Conservation (phyloP, 352 stramenopile genomes). For the Phytopythium ostracodes region DNA sequence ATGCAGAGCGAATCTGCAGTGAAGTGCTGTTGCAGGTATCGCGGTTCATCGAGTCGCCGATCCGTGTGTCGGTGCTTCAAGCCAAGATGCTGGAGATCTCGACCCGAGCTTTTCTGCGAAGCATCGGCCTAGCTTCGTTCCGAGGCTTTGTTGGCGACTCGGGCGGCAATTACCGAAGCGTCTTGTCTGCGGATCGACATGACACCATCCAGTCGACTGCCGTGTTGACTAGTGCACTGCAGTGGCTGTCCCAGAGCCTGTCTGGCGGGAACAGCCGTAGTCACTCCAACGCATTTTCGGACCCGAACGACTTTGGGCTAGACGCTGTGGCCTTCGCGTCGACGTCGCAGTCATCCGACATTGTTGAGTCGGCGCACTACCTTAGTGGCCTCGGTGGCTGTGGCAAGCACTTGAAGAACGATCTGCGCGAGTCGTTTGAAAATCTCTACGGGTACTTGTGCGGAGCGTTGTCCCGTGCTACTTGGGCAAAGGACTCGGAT, state of each 20-base stretch:
- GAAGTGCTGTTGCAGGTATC: slow-evolving; percentile 83
- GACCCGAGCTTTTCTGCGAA: slow-evolving; percentile 71
- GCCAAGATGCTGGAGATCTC: slow-evolving; percentile 70
- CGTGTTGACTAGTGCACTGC: slow-evolving; percentile 55
- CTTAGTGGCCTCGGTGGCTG: slow-evolving; percentile 73
- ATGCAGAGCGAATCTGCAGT: slow-evolving; percentile 76
- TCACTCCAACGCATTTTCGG: slow-evolving; percentile 14
- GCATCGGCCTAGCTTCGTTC: slow-evolving; percentile 74
- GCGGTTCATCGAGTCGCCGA: slow-evolving; percentile 73
- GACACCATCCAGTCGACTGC: slow-evolving; percentile 73
- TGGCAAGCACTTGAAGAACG: slow-evolving; percentile 71
- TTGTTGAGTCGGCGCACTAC: slow-evolving; percentile 55
- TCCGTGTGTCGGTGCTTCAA: slow-evolving; percentile 72
- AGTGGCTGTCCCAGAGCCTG: slow-evolving; percentile 51
- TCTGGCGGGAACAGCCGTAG: background rate
- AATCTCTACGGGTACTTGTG: slow-evolving; percentile 78
- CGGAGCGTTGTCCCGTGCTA: slow-evolving; percentile 76
- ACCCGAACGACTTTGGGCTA: slow-evolving; percentile 38
- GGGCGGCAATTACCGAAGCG: slow-evolving; percentile 25
- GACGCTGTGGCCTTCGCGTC: slow-evolving; percentile 16
- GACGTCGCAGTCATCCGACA: slow-evolving; percentile 12
- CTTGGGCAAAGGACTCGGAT: slow-evolving; percentile 75
- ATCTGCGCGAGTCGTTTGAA: slow-evolving; percentile 81
- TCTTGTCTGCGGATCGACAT: slow-evolving; percentile 35
- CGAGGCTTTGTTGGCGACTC: slow-evolving; percentile 69